These are phyloP conservation scores for Myrmaecium sp. DNA, from an alignment of 2,329 filamentous ascomycete species.

Conservation along the genomic window DNA sequence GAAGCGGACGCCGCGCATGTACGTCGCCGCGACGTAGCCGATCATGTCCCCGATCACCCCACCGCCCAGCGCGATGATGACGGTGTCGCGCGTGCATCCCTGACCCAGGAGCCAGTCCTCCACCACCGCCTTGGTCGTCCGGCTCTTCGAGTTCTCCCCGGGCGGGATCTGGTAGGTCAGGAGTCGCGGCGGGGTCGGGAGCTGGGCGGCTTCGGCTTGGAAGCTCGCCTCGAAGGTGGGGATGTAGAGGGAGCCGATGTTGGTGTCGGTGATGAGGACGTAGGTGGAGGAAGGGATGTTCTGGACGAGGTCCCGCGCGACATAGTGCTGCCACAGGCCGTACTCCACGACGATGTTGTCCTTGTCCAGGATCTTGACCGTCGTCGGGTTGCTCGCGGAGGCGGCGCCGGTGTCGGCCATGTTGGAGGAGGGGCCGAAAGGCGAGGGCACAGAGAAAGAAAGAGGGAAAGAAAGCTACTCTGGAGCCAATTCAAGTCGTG, in stretches of 20 bases:
- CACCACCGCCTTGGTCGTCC: constrained; percentile 84
- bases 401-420: too few relatives aligned
- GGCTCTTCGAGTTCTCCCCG: constrained; percentile 83
- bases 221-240: constrained; percentile 58
- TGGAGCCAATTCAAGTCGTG: too few relatives aligned
- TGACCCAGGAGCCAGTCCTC: constrained; percentile 94
- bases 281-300: constrained; percentile 78
- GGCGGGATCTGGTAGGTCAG: constrained; percentile 83
- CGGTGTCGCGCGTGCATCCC: constrained; percentile 85
- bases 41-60: constrained; percentile 98
- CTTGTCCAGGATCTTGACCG: constrained; percentile 70
- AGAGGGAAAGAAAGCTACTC: too few relatives aligned
- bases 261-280: constrained; percentile 91
- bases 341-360: constrained; percentile 87
- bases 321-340: constrained; percentile 70
- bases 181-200: constrained; percentile 42
- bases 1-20: constrained; percentile 93
- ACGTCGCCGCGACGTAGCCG: constrained; percentile 91
- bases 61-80: constrained; percentile 85
- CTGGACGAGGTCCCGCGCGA: constrained; percentile 62
- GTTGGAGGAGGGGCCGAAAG: too few relatives aligned
- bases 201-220: constrained; percentile 28
- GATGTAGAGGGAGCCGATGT: constrained; percentile 66
- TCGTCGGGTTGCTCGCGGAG: constrained; percentile 38
- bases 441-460: too few relatives aligned